Base-by-base conservation (phyloP, 805 yeast species). In the Saturnispora hagleri region DNA sequence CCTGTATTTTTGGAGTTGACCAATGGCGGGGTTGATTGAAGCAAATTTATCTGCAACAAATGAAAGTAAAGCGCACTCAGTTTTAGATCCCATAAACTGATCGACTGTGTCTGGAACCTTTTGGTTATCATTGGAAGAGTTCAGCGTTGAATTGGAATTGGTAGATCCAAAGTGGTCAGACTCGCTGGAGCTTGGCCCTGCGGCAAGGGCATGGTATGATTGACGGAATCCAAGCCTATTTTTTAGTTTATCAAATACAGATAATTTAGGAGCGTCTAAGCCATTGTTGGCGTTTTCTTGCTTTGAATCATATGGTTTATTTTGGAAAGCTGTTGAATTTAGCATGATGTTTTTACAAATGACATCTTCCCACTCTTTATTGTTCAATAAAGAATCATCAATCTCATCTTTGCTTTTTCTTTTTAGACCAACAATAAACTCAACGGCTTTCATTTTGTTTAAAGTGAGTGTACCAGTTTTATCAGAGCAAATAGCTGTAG, bases 391-490 rank as follows among this genome's bases (percentile, higher is more conserved):
- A 5, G 44, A 12, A 31, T 47, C 27, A 10, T 42, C 12, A n/a
- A 57, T 55, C 36, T 74, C 68, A 55, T 79, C 82, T 58, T 81
- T 80, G 58, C 84, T 82, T 15, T 31, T 10, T 44, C 72, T 72
- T n/a, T 67, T 52, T 42, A 68, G 66, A 9, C 93, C 95, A 33
- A 89, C 62, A 26, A 78, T 70, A 3, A 93, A 96, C 51, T 76
- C 78, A 10, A 89, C 96, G 5, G 93, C 89, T 38, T 89, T 79
- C 99, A 93, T 93, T 61, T 75, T 76, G 67, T 93, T 93, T 66
- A 89, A 96, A 1, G 99, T 93, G 52, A 93, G 75, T 12, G 99
- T 93, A 54, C 99, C 99, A 0, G 99, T 93, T 67, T 93, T 91
- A 71, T 93, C 99, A 0, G 97, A 89, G 68, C 99, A 93, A 48